Conservation (phyloP, 1,284 basidiomycete species). For the Afroboletus lepidellus region DNA sequence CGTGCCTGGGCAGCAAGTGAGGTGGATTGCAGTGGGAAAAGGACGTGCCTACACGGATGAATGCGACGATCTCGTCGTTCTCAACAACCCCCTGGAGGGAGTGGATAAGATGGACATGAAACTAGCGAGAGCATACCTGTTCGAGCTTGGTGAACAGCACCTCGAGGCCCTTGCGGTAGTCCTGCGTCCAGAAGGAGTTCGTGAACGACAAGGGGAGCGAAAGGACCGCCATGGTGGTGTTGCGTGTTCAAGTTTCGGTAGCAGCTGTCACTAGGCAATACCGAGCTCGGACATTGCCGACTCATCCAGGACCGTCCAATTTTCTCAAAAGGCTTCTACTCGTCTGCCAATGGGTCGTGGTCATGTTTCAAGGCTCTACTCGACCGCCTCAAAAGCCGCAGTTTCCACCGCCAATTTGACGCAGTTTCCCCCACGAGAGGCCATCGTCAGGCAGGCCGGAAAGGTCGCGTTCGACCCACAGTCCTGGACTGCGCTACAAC, state of each 20-base stretch:
- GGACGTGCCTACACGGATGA: constrained; percentile 66
- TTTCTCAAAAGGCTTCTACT: neutral
- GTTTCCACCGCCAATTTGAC: constrained; percentile 53
- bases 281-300: constrained; percentile 27
- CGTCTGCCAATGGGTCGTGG: constrained; percentile 49
- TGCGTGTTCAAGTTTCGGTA: constrained; percentile 13
- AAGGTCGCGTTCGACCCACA: constrained; percentile 55
- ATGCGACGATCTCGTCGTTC: constrained; percentile 77
- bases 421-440: constrained; percentile 63
- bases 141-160: constrained; percentile 76
- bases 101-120: constrained; percentile 24
- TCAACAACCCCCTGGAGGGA: constrained; percentile 63
- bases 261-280: neutral
- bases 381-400: constrained; percentile 55
- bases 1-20: constrained; percentile 49
- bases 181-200: constrained; percentile 92
- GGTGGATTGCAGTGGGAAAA: constrained; percentile 3
- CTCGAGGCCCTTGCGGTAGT: constrained; percentile 80
- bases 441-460: constrained; percentile 38
- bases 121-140: constrained; percentile 50
- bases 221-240: constrained; percentile 70
- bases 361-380: constrained; percentile 58
- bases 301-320: neutral
- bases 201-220: constrained; percentile 82
- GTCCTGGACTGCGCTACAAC: constrained; percentile 69